Base-by-base conservation (phyloP, 2,329 filamentous ascomycete genomes). In the Pestalotiopsis sp. region DNA sequence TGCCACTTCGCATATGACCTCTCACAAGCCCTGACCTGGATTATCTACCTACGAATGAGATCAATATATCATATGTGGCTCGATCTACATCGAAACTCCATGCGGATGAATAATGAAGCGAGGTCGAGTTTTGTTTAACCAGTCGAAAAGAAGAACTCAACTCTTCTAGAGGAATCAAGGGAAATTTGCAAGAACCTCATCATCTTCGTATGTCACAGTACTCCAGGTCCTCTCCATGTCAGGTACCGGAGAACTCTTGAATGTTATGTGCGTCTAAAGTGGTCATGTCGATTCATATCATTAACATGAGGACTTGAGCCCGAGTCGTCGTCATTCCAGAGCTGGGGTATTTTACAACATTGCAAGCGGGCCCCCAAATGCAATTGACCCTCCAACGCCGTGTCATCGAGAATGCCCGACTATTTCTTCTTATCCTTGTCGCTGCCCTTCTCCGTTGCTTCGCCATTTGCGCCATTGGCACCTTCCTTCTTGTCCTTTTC, bases 401-500 rank as follows among this genome's bases (percentile, higher is more conserved):
- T 69, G 59, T 40, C 65, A 52, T 45, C 38, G 66, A 38, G 49
- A 49, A 68, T 69, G 73, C 77, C 68, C 75, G 70, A 73, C 72
- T 78, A 80, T 77, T 81, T 82, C 81, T 84, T 85, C 79, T 86
- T 84, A 68, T 84, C 82, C 77, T 86, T 85, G 71, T 83, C 84
- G 65, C 71, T 74, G 41, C 73, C 72, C 73, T 79, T 78, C 69
- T 82, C 79, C 64, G 77, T 74, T 40, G 80, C 73, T 65, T 81
- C 80, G 9, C 77, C 74, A 45, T 71, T 74, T 23, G 92, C 91
- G 62, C 92, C 90, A 77, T 94, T 90, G 67, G 81, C 82, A 70
- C 82, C 81, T 45, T 80, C 80, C 69, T 82, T 81, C 75, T 81
- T 81, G 25, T 81, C 80, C 68, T 78, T 78, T 17, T 67, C 65